phyloP scores from a whole-genome alignment of 2,329 filamentous ascomycete genomes.

The Talaromyces pinophilus region DNA sequence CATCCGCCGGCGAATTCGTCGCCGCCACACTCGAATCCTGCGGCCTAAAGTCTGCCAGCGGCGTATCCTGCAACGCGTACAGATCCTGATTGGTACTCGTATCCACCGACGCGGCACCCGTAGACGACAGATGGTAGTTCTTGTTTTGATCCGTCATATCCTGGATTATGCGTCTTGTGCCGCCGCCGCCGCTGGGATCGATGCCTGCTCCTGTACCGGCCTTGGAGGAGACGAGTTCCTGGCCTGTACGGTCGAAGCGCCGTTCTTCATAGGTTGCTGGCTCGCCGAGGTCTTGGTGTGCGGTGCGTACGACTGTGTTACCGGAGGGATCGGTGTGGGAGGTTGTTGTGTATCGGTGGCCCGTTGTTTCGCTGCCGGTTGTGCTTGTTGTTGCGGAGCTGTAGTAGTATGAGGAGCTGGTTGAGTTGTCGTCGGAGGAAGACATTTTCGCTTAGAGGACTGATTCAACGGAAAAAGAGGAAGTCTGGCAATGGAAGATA shows the following conservation, averaged over 20 bases:
- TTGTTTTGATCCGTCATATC: conserved; percentile 23
- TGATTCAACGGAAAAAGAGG: no score
- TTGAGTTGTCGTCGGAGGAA: conserved; percentile 30
- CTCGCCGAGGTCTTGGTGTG: conserved; percentile 38
- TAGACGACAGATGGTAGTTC: conserved; percentile 16
- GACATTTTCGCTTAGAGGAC: conserved; percentile 3
- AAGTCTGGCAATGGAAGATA: neutral
- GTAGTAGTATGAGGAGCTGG: conserved; percentile 38
- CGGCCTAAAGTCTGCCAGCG: neutral
- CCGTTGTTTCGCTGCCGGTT: conserved; percentile 32
- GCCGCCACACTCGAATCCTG: conserved; percentile 6
- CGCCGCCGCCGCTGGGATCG: conserved; percentile 25
- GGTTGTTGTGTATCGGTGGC: conserved; percentile 37
- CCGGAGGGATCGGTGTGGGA: conserved; percentile 38
- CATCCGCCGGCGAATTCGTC: conserved; percentile 20
- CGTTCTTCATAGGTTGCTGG: conserved; percentile 38
- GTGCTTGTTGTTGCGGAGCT: conserved; percentile 33
- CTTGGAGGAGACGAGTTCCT: conserved; percentile 29
- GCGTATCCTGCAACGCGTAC: conserved; percentile 8
- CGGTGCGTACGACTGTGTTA: conserved; percentile 37
- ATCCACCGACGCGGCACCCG: conserved; percentile 10
- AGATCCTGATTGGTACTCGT: conserved; percentile 8
- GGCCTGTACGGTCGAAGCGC: conserved; percentile 36
- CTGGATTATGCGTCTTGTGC: conserved; percentile 33
- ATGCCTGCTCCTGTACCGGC: conserved; percentile 24